Evolutionary conservation across 352 stramenopile species (phyloP).

Genomic region (Phytophthora pisi): DNA sequence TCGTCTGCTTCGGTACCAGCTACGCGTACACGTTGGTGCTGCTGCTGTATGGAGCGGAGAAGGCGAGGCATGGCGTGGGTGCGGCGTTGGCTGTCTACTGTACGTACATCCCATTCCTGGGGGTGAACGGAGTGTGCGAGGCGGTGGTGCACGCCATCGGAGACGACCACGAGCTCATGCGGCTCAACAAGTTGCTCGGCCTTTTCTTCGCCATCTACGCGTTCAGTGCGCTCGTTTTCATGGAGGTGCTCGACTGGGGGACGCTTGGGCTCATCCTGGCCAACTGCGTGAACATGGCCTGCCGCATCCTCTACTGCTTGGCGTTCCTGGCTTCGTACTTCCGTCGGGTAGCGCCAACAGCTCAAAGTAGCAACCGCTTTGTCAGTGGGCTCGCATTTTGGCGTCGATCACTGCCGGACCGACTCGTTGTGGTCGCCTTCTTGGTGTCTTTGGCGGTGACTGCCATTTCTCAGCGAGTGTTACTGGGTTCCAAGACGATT

Average conservation of each 20-base stretch:
- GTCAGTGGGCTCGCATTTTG: slow-evolving; percentile 48
- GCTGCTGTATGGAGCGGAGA: slow-evolving; percentile 82
- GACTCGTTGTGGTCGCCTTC: slow-evolving; percentile 56
- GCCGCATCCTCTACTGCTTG: slow-evolving; percentile 84
- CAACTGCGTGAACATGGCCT: slow-evolving; percentile 90
- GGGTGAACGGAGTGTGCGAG: slow-evolving; percentile 96
- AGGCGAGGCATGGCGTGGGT: slow-evolving; percentile 59
- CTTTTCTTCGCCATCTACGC: slow-evolving; percentile 85
- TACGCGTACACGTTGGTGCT: slow-evolving; percentile 83
- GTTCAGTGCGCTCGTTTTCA: slow-evolving; percentile 64
- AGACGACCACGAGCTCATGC: slow-evolving; percentile 69
- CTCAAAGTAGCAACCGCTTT: slow-evolving; percentile 6
- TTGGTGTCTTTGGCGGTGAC: slow-evolving; percentile 46
- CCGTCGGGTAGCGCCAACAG: slow-evolving; percentile 1
- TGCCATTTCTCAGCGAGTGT: slow-evolving; percentile 40
- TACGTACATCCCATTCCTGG: slow-evolving; percentile 95
- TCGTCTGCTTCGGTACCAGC: slow-evolving; percentile 84
- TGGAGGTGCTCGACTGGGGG: slow-evolving; percentile 59
- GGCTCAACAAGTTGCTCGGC: slow-evolving; percentile 81
- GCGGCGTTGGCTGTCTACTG: slow-evolving; percentile 85
- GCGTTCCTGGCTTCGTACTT: slow-evolving; percentile 74
- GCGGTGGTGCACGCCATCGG: slow-evolving; percentile 94
- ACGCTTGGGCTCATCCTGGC: slow-evolving; percentile 81
- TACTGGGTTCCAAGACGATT: slow-evolving; percentile 38
- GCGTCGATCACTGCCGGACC: slow-evolving; percentile 54